These are phyloP conservation scores for Mucor indicus DNA, from an alignment of 371 early-diverging fungal genomes.

Conservation along the genomic window DNA sequence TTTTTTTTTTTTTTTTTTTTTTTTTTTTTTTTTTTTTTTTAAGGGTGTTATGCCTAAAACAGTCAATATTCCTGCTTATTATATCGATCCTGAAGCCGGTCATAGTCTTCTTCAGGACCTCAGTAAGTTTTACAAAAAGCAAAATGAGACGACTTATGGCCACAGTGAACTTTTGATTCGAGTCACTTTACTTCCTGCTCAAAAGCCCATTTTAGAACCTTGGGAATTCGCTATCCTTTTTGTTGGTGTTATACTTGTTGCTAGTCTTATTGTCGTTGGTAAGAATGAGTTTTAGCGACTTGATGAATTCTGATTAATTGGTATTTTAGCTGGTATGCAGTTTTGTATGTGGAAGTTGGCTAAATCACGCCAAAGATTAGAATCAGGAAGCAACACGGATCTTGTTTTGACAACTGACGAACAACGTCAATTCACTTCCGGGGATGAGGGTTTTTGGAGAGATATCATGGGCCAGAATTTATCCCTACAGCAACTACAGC, in stretches of 20 bases:
- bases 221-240: constrained; percentile 55
- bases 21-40: not conserved
- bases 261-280: constrained; percentile 36
- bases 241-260: constrained; percentile 38
- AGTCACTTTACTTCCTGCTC: constrained; percentile 24
- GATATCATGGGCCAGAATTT: constrained; percentile 8
- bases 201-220: constrained; percentile 25
- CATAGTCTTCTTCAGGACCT: constrained; percentile 15
- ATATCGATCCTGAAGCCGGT: constrained; percentile 20
- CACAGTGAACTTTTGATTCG: constrained; percentile 9
- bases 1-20: constrained; percentile 1
- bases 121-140: constrained; percentile 8
- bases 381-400: constrained; percentile 1
- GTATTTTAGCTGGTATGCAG: constrained; percentile 12
- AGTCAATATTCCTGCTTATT: constrained; percentile 27
- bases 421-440: constrained; percentile 6
- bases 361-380: not conserved
- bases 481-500: not conserved
- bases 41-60: constrained; percentile 23
- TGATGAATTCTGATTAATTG: not conserved
- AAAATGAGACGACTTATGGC: not conserved
- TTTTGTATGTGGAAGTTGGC: constrained; percentile 18
- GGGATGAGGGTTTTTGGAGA: constrained; percentile 12
- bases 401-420: constrained; percentile 11
- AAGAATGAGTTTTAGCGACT: constrained; percentile 1